Evolutionary conservation across 441 rosid species (phyloP), one percentile per base, ranked within the genome.

Genomic region (Pelargonium fulgidum): DNA sequence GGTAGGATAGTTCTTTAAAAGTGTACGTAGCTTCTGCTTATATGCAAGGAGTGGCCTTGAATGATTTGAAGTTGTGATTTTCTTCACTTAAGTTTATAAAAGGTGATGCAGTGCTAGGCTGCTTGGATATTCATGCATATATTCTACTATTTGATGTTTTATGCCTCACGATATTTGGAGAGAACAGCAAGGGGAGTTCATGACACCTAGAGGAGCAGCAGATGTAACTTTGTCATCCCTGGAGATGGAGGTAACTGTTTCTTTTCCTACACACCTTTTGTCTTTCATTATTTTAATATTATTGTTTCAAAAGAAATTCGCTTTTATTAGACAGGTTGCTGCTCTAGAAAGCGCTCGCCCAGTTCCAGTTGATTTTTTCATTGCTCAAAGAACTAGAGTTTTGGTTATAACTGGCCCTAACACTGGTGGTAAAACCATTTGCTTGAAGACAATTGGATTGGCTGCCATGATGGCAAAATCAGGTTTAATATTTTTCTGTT

Each of bases 391-490:
- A 73, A 89, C 93, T 13, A 87, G 81, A 80, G 97, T 93, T 76
- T 81, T 91, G 75, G 81, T 90, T 64, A 86, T 93, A 69, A 93
- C 99, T n/a, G 97, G 97, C 69, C 99, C 99, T 19, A 91, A 93
- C 73, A 93, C 97, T 8, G 99, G 99, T 62, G 99, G 99, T 68
- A 93, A 93, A 86, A 93, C 97, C 62, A 87, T 87, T 67, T 88
- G 89, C 86, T 83, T 91, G 66, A 93, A 93, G 86, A 89, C 99
- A 48, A 77, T 89, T 78, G 99, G 96, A 79, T 85, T 93, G 81
- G 95, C 97, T 68, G 88, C 93, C 70, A 81, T 93, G 91, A 93
- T 93, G 99, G 97, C 95, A 70, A 93, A 91, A 85, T 86, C 99
- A 81, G 99, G 99, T 65, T 11, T 56, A 9, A 48, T 20, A 56